Evolutionary conservation across 257 asterid species (phyloP).

Genomic region (Knoxia roxburghii): DNA sequence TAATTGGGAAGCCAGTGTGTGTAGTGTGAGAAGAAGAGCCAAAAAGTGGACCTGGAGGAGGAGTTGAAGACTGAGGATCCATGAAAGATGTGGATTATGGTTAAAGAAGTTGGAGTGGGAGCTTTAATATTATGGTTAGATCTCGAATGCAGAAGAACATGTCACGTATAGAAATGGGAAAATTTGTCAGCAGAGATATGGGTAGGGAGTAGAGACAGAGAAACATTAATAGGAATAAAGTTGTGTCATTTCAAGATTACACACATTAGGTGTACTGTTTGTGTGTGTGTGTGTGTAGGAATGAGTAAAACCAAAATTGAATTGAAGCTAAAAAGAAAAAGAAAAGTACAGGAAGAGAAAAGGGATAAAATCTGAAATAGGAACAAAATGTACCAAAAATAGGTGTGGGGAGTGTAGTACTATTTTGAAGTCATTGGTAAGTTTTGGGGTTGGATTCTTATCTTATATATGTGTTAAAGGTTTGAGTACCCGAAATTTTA

Average conservation of each 20-base stretch:
- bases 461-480: slow-evolving; percentile 3
- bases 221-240: slow-evolving; percentile 12
- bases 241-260: slow-evolving; percentile 21
- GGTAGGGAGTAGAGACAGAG: not conserved
- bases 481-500: no score
- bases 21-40: slow-evolving; percentile 31
- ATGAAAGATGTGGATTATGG: slow-evolving; percentile 9
- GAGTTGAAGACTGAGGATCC: slow-evolving; percentile 35
- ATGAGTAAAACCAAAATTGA: slow-evolving; percentile 13
- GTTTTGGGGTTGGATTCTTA: slow-evolving; percentile 18
- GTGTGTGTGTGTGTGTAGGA: not conserved
- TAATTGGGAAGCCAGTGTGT: slow-evolving; percentile 65
- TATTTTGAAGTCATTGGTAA: slow-evolving; percentile 15
- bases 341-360: slow-evolving; percentile 11
- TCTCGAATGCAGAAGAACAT: slow-evolving; percentile 24
- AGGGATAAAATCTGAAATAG: slow-evolving; percentile 5
- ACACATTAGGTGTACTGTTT: not conserved
- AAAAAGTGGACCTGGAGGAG: slow-evolving; percentile 26
- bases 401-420: slow-evolving; percentile 6
- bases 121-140: slow-evolving; percentile 18
- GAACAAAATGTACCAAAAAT: no score
- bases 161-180: slow-evolving; percentile 5
- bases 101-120: slow-evolving; percentile 3
- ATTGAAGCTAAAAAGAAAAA: slow-evolving; percentile 18
- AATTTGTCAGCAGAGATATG: slow-evolving; percentile 13